Conservation (phyloP, 2,329 filamentous ascomycete species). For the Penicillium sp. region DNA sequence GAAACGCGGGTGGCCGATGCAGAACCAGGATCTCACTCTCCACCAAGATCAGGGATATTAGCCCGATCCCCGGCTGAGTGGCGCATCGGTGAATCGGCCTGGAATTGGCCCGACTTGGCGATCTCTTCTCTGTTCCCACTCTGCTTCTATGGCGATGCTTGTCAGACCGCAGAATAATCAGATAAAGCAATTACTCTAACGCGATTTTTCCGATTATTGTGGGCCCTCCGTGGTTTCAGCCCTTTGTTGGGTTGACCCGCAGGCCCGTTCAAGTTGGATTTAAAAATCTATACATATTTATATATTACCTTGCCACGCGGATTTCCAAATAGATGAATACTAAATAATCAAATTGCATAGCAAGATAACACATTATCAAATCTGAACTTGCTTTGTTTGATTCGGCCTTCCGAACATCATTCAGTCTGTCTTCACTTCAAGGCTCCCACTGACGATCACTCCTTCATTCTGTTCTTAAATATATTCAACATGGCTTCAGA, state of each 20-base stretch:
- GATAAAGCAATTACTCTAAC: neutral
- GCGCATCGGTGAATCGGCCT: constrained; percentile 11
- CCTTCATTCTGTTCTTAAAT: neutral
- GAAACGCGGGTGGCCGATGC: neutral
- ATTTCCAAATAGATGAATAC: neutral
- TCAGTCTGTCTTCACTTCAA: neutral
- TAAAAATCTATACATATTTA: neutral
- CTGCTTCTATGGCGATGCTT: neutral
- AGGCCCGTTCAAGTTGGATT: neutral
- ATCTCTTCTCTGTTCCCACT: neutral
- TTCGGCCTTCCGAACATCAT: neutral
- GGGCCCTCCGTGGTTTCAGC: constrained; percentile 8
- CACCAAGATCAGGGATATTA: constrained; percentile 2
- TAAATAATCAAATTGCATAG: neutral
- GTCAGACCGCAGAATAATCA: neutral
- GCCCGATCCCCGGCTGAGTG: constrained; percentile 13
- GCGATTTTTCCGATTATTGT: neutral
- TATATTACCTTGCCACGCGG: neutral
- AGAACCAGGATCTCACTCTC: neutral
- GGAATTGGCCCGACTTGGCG: constrained; percentile 22
- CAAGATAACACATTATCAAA: neutral
- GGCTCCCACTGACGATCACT: neutral
- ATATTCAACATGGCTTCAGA: neutral
- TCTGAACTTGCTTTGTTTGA: neutral
- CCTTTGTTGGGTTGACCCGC: neutral